Evolutionary conservation across 192 early-diverging fungal genomes (phyloP).

Genomic region (Backusella tarrabulga): DNA sequence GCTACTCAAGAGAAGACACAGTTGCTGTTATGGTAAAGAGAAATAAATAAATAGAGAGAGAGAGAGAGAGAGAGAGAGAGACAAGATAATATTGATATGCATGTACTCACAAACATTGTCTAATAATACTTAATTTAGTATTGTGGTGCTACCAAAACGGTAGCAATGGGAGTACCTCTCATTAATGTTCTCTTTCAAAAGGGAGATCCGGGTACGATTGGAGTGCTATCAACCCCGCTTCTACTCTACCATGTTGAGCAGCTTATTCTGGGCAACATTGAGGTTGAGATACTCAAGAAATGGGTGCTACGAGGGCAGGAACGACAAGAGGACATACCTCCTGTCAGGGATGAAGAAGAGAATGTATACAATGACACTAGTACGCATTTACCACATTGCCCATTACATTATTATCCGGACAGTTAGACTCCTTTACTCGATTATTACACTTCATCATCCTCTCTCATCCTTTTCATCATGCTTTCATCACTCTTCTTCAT

Average conservation of each 20-base stretch:
- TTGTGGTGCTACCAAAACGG: slow-evolving; percentile 72
- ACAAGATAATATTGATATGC: not conserved
- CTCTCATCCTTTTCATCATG: not conserved
- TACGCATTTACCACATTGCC: not conserved
- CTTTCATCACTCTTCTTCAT: not conserved
- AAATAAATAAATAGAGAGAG: not conserved
- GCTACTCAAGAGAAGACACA: slow-evolving; percentile 48
- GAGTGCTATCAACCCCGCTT: slow-evolving; percentile 60
- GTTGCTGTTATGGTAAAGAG: slow-evolving; percentile 53
- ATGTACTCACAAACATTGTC: not conserved
- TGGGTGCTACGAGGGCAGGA: slow-evolving; percentile 46
- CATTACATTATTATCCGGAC: not conserved
- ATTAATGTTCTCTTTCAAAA: slow-evolving; percentile 65
- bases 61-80: no score
- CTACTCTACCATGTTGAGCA: slow-evolving; percentile 71
- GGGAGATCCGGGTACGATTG: slow-evolving; percentile 41
- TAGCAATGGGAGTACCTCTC: slow-evolving; percentile 73
- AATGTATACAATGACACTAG: not conserved
- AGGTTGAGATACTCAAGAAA: slow-evolving; percentile 52
- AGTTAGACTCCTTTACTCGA: not conserved
- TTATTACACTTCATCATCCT: not conserved
- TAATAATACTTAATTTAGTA: slow-evolving; percentile 30
- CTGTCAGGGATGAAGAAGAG: slow-evolving; percentile 7
- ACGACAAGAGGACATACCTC: not conserved
- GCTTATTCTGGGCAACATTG: slow-evolving; percentile 58